These are phyloP conservation scores for Diaporthe vaccinii DNA, from an alignment of 2,329 filamentous ascomycete genomes.

Conservation along the genomic window DNA sequence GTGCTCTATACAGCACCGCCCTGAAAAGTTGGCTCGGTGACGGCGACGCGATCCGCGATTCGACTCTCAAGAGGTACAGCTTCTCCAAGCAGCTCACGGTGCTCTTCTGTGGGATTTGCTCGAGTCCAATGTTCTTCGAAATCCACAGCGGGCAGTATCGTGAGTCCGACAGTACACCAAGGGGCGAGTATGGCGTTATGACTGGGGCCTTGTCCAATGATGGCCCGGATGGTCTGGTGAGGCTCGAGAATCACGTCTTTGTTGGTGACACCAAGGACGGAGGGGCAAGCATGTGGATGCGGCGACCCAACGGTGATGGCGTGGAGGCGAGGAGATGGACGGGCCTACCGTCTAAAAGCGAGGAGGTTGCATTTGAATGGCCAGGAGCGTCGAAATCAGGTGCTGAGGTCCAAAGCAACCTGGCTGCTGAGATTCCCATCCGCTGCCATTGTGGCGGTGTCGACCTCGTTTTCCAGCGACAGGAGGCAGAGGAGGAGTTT, in stretches of 20 bases:
- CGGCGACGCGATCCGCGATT: conserved; percentile 47
- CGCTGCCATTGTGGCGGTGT: conserved; percentile 63
- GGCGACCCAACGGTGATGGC: conserved; percentile 50
- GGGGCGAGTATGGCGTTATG: conserved; percentile 49
- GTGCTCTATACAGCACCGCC: conserved; percentile 56
- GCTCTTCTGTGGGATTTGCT: conserved; percentile 60
- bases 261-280: conserved; percentile 66
- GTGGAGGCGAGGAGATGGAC: conserved; percentile 47
- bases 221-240: conserved; percentile 48
- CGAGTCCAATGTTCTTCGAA: conserved; percentile 58
- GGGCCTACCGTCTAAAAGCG: conserved; percentile 42
- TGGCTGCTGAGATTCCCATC: conserved; percentile 50
- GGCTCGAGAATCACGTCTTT: conserved; percentile 56
- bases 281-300: conserved; percentile 62
- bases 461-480: conserved; percentile 54
- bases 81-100: conserved; percentile 52
- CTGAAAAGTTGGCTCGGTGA: conserved; percentile 53
- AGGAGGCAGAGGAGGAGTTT: conserved; percentile 48
- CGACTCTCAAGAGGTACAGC: conserved; percentile 52
- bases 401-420: conserved; percentile 40
- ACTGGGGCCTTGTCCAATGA: conserved; percentile 55
- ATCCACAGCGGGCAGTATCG: conserved; percentile 21
- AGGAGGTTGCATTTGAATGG: conserved; percentile 50
- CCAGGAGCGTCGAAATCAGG: conserved; percentile 32
- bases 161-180: conserved; percentile 37